phyloP scores from a whole-genome alignment of 371 early-diverging fungal species.

The Mortierella sp. region DNA sequence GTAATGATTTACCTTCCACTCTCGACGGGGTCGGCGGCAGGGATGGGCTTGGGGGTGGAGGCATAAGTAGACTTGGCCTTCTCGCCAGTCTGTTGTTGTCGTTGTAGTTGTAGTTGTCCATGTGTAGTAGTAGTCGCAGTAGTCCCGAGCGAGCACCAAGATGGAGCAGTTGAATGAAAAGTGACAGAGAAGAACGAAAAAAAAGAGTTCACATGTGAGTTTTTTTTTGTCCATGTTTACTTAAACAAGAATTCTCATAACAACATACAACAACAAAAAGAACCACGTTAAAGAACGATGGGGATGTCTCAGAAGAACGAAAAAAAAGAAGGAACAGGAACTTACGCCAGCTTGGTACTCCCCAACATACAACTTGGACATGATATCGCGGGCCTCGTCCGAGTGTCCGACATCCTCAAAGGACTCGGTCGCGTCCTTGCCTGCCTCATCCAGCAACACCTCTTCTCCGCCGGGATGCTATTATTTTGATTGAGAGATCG shows the following conservation, averaged over 20 bases:
- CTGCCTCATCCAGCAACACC: slow-evolving; percentile 83
- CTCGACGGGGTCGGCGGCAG: slow-evolving; percentile 34
- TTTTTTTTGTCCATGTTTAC: slow-evolving; percentile 16
- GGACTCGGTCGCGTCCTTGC: slow-evolving; percentile 91
- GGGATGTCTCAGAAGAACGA: neutral
- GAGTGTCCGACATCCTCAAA: slow-evolving; percentile 98
- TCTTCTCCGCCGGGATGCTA: slow-evolving; percentile 91
- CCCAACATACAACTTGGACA: slow-evolving; percentile 81
- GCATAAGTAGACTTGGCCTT: slow-evolving; percentile 30
- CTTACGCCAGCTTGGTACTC: slow-evolving; percentile 75
- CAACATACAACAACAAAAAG: neutral
- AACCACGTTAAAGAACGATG: neutral
- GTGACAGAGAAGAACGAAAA: neutral
- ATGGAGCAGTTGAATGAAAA: neutral
- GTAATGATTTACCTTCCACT: slow-evolving; percentile 36
- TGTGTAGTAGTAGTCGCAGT: neutral
- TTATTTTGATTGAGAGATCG: neutral
- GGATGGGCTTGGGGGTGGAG: slow-evolving; percentile 48
- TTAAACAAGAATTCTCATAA: slow-evolving; percentile 20
- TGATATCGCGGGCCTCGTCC: slow-evolving; percentile 89
- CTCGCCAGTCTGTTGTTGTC: slow-evolving; percentile 24
- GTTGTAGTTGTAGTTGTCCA: neutral
- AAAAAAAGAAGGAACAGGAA: neutral
- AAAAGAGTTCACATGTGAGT: slow-evolving; percentile 29
- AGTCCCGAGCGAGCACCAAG: neutral